A percentile compares a stretch with the other conserved stretches of the same genome.
These are phyloP conservation scores for Amaranthus hypochondriacus DNA, from an alignment of 148 eudicot genomes.

Conservation along the genomic window DNA sequence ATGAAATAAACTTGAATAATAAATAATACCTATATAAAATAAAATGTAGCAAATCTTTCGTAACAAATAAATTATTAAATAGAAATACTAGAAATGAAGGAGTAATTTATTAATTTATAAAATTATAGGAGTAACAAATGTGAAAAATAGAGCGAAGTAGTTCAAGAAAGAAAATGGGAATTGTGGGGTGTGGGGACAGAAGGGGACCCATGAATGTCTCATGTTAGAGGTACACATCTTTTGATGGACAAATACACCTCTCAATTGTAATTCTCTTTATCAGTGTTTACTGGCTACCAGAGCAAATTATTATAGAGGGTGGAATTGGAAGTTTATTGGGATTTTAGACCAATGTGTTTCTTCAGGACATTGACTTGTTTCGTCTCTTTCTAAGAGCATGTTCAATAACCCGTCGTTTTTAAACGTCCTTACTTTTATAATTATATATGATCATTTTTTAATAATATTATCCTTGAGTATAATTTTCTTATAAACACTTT, in stretches of 20 bases:
- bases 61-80: too few species aligned
- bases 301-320: neutral
- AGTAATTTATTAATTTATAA: too few species aligned
- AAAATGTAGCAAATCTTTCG: too few species aligned
- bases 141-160: neutral
- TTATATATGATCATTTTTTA: too few species aligned
- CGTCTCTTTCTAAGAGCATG: neutral
- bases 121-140: neutral
- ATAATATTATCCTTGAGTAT: too few species aligned
- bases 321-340: neutral
- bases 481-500: too few species aligned
- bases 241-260: constrained; percentile 15
- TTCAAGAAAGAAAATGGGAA: neutral
- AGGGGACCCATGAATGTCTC: constrained; percentile 19
- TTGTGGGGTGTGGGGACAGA: constrained; percentile 6
- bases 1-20: too few species aligned
- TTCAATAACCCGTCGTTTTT: neutral
- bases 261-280: neutral
- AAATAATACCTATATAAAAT: too few species aligned
- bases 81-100: too few species aligned
- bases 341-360: neutral
- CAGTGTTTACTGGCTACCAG: neutral
- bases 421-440: neutral
- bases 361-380: neutral
- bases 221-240: constrained; percentile 26